phyloP scores from a whole-genome alignment of 306 rosid genomes.

The Leucaena leucocephala region DNA sequence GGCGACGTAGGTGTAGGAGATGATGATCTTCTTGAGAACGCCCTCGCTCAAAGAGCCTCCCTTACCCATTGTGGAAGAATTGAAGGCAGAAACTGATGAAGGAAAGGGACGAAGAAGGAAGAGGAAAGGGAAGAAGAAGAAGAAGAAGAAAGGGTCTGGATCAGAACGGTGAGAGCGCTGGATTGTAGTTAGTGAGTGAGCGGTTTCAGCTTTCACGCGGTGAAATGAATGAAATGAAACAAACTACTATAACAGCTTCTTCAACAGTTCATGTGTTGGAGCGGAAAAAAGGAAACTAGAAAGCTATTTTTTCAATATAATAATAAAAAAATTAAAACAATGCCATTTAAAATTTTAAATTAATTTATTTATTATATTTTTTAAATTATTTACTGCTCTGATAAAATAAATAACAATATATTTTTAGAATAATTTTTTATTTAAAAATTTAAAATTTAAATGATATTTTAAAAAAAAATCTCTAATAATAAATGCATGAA shows the following conservation, averaged over 20 bases:
- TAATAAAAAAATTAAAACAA: too few species aligned
- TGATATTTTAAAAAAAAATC: too few species aligned
- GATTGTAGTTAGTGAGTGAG: slow-evolving; percentile 3
- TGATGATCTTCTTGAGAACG: slow-evolving; percentile 57
- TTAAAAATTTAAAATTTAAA: too few species aligned
- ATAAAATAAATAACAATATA: too few species aligned
- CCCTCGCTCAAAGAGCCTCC: slow-evolving; percentile 61
- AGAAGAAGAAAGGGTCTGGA: not conserved
- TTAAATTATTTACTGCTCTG: too few species aligned
- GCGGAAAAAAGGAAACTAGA: not conserved
- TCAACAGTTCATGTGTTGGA: not conserved
- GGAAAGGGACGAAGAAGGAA: not conserved
- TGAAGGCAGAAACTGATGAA: not conserved
- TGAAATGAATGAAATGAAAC: not conserved
- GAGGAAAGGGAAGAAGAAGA: not conserved
- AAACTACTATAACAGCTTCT: not conserved
- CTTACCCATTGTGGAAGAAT: slow-evolving; percentile 45
- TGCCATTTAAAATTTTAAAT: too few species aligned
- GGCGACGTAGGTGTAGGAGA: slow-evolving; percentile 64
- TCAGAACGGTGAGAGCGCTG: not conserved
- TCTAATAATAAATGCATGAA: not conserved
- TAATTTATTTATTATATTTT: too few species aligned
- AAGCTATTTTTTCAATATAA: not conserved
- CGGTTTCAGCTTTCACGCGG: not conserved
- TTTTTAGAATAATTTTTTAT: too few species aligned